Evolutionary conservation across 2,329 filamentous ascomycete species (phyloP).

Genomic region (Sphaerulina populicola): DNA sequence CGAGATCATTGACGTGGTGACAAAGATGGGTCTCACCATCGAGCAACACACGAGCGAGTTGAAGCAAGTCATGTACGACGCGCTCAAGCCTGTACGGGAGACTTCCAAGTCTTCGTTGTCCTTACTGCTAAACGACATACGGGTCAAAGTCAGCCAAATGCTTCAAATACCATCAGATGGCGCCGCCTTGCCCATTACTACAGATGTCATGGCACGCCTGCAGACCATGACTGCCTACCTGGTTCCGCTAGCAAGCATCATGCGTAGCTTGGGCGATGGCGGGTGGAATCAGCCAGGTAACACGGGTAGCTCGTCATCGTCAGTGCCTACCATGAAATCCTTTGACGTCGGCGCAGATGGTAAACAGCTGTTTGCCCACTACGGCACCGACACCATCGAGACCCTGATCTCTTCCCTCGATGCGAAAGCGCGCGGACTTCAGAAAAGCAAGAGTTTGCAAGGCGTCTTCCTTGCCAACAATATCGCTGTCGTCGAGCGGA

Average conservation of each 20-base stretch:
- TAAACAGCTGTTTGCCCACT: slow-evolving; percentile 77
- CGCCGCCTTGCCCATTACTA: slow-evolving; percentile 65
- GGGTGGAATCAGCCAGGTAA: slow-evolving; percentile 62
- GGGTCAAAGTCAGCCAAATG: slow-evolving; percentile 57
- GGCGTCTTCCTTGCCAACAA: slow-evolving; percentile 91
- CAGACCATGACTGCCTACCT: slow-evolving; percentile 83
- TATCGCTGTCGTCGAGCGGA: slow-evolving; percentile 72
- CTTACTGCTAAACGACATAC: slow-evolving; percentile 76
- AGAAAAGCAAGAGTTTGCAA: slow-evolving; percentile 68
- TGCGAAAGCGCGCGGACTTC: slow-evolving; percentile 59
- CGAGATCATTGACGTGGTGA: slow-evolving; percentile 87
- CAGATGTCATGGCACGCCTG: slow-evolving; percentile 76
- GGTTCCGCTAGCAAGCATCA: slow-evolving; percentile 74
- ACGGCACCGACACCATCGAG: slow-evolving; percentile 82
- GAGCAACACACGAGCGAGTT: slow-evolving; percentile 78
- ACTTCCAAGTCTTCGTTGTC: slow-evolving; percentile 80
- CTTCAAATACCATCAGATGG: slow-evolving; percentile 68
- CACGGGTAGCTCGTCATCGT: slow-evolving; percentile 50
- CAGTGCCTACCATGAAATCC: slow-evolving; percentile 61
- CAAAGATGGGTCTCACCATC: slow-evolving; percentile 66
- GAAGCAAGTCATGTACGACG: slow-evolving; percentile 72
- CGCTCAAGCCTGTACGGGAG: slow-evolving; percentile 80
- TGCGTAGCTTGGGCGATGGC: slow-evolving; percentile 85
- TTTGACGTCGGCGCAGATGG: slow-evolving; percentile 88
- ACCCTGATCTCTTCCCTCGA: slow-evolving; percentile 67